Conservation (phyloP, 495 filamentous ascomycete species). For the Apodospora peruviana region DNA sequence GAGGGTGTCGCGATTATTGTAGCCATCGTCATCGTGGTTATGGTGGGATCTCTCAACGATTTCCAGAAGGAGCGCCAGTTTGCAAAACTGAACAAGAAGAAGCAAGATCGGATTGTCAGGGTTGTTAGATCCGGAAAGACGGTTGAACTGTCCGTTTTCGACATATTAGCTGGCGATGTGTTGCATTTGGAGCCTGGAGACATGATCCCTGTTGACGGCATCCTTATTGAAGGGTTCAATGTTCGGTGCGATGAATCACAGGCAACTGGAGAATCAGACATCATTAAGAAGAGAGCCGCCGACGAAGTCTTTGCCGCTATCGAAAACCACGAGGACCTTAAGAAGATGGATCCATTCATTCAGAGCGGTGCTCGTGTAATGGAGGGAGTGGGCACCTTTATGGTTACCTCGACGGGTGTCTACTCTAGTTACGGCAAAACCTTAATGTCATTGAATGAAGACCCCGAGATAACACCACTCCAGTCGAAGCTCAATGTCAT, state of each 20-base stretch:
- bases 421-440: slow-evolving; percentile 87
- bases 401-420: slow-evolving; percentile 83
- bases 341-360: slow-evolving; percentile 91
- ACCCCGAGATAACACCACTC: slow-evolving; percentile 87
- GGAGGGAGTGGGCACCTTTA: slow-evolving; percentile 81
- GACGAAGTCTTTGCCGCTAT: slow-evolving; percentile 80
- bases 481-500: slow-evolving; percentile 88
- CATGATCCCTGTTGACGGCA: slow-evolving; percentile 69
- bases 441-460: slow-evolving; percentile 87
- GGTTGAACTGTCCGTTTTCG: slow-evolving; percentile 62
- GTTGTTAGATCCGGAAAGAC: slow-evolving; percentile 72
- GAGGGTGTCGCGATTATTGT: slow-evolving; percentile 75
- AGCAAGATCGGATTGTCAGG: slow-evolving; percentile 74
- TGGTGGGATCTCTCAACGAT: slow-evolving; percentile 71
- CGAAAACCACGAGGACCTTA: slow-evolving; percentile 64
- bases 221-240: slow-evolving; percentile 65
- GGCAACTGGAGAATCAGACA: slow-evolving; percentile 79
- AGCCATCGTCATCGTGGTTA: slow-evolving; percentile 69
- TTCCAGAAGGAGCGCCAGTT: slow-evolving; percentile 80
- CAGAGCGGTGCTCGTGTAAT: slow-evolving; percentile 88
- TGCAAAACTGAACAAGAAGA: slow-evolving; percentile 70
- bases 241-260: slow-evolving; percentile 80
- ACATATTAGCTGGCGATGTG: slow-evolving; percentile 68
- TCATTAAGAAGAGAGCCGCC: slow-evolving; percentile 64
- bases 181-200: slow-evolving; percentile 71